Evolutionary conservation across 129 eudicot genomes (phyloP).

Genomic region (Pittosporum tobira): DNA sequence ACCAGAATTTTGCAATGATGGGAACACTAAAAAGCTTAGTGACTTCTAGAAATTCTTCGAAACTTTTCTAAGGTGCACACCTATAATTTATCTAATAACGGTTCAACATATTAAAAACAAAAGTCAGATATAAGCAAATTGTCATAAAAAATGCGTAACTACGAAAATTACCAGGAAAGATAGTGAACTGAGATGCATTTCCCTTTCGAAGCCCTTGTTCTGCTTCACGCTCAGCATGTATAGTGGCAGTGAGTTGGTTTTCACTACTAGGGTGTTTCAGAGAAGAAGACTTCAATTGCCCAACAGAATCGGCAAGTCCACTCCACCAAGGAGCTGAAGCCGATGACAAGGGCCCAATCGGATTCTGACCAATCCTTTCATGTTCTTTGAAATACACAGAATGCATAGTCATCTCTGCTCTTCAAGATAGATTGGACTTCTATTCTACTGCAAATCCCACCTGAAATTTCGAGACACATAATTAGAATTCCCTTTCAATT

Average conservation of each 20-base stretch:
- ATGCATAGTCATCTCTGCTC: constrained; percentile 24
- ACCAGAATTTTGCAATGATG: background rate
- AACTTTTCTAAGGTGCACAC: too few relatives aligned
- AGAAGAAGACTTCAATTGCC: constrained; percentile 25
- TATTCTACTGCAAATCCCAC: constrained; percentile 10
- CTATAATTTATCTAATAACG: too few relatives aligned
- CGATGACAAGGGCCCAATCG: constrained; percentile 25
- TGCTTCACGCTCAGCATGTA: constrained; percentile 11
- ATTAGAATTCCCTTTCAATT: too few relatives aligned
- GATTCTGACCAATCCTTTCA: constrained; percentile 23
- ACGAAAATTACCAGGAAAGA: constrained; percentile 38
- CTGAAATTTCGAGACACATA: constrained; percentile 13
- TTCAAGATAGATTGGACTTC: constrained; percentile 5
- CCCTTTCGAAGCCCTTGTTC: constrained; percentile 23
- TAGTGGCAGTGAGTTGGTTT: constrained; percentile 29
- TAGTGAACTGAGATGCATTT: constrained; percentile 28
- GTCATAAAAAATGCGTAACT: background rate
- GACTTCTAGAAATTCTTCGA: too few relatives aligned
- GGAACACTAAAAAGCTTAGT: background rate
- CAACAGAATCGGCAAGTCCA: constrained; percentile 31
- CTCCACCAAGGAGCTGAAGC: constrained; percentile 56
- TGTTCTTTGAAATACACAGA: constrained; percentile 31
- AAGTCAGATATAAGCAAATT: background rate
- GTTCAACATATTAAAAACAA: background rate
- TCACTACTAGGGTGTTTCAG: constrained; percentile 18